Percentiles rank a stretch among this genome's conserved stretches.
phyloP scores from a whole-genome alignment of 805 yeast genomes.

The Saturnispora serradocipensis region DNA sequence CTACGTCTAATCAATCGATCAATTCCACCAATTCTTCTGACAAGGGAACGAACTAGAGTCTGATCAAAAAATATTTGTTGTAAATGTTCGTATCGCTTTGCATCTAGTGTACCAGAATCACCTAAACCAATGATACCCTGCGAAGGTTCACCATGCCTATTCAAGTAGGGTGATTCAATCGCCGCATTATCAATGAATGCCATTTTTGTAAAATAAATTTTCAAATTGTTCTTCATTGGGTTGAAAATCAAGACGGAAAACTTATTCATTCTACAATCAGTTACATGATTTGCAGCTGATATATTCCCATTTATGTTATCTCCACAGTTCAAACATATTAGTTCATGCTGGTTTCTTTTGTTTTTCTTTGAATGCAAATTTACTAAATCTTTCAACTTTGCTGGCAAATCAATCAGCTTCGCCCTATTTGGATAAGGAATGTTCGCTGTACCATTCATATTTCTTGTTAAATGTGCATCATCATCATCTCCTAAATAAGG shows the following conservation, averaged over 20 bases:
- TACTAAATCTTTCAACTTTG: slow-evolving; percentile 10
- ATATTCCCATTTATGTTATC: slow-evolving; percentile 9
- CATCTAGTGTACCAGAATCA: slow-evolving; percentile 43
- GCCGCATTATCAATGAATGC: slow-evolving; percentile 16
- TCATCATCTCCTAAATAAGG: slow-evolving; percentile 3
- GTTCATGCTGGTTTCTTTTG: neutral
- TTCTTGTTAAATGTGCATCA: neutral
- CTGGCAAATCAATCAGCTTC: slow-evolving; percentile 44
- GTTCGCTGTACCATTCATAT: neutral
- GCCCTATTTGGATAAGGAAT: slow-evolving; percentile 48
- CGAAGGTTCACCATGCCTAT: slow-evolving; percentile 68
- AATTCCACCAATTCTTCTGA: slow-evolving; percentile 5
- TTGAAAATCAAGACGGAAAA: slow-evolving; percentile 20
- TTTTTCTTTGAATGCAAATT: slow-evolving; percentile 6
- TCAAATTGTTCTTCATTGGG: slow-evolving; percentile 19
- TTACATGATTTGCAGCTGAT: slow-evolving; percentile 13
- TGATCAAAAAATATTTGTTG: slow-evolving; percentile 56
- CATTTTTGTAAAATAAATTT: slow-evolving; percentile 9
- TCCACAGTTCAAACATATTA: slow-evolving; percentile 24
- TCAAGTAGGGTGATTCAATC: slow-evolving; percentile 58
- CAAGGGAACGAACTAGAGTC: slow-evolving; percentile 14
- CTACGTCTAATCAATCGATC: slow-evolving; percentile 1
- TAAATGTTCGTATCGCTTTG: slow-evolving; percentile 45
- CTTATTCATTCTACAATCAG: slow-evolving; percentile 16
- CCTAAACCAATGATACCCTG: slow-evolving; percentile 45